A percentile compares a stretch with the other conserved stretches of the same genome.
phyloP scores from a whole-genome alignment of 2,329 filamentous ascomycete genomes.

The Ascochyta fabae region DNA sequence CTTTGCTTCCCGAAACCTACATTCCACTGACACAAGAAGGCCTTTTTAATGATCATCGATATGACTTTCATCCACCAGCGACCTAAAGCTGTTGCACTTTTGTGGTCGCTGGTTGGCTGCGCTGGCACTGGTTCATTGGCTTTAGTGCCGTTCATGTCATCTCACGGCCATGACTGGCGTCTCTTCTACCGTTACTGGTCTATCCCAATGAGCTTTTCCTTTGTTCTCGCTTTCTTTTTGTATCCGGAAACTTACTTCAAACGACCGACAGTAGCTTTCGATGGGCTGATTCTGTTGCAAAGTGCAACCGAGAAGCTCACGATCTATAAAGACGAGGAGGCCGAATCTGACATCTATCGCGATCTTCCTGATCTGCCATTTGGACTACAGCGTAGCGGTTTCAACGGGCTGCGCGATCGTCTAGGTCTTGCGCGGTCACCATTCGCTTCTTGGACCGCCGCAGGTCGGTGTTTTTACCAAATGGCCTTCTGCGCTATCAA shows the following conservation, averaged over 20 bases:
- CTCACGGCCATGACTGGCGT: slow-evolving; percentile 41
- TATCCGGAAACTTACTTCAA: slow-evolving; percentile 53
- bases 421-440: slow-evolving; percentile 31
- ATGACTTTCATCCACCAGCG: slow-evolving; percentile 51
- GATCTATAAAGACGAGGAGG: slow-evolving; percentile 44
- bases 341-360: slow-evolving; percentile 33
- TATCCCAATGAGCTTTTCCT: slow-evolving; percentile 28
- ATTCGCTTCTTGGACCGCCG: slow-evolving; percentile 35
- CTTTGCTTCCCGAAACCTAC: neutral
- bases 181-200: slow-evolving; percentile 44
- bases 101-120: slow-evolving; percentile 42
- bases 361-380: slow-evolving; percentile 30
- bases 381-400: slow-evolving; percentile 5
- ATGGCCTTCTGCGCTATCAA: slow-evolving; percentile 38
- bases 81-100: slow-evolving; percentile 42
- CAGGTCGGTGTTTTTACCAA: slow-evolving; percentile 34
- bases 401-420: slow-evolving; percentile 19
- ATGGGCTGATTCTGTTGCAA: slow-evolving; percentile 51
- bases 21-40: slow-evolving; percentile 26
- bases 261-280: slow-evolving; percentile 51
- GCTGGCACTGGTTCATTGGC: slow-evolving; percentile 34
- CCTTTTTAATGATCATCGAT: slow-evolving; percentile 48
- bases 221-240: slow-evolving; percentile 41
- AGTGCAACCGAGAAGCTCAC: slow-evolving; percentile 49
- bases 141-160: slow-evolving; percentile 36